These are phyloP conservation scores for Symbiodinium pilosum DNA, from an alignment of 73 alveolate species.

Conservation along the genomic window DNA sequence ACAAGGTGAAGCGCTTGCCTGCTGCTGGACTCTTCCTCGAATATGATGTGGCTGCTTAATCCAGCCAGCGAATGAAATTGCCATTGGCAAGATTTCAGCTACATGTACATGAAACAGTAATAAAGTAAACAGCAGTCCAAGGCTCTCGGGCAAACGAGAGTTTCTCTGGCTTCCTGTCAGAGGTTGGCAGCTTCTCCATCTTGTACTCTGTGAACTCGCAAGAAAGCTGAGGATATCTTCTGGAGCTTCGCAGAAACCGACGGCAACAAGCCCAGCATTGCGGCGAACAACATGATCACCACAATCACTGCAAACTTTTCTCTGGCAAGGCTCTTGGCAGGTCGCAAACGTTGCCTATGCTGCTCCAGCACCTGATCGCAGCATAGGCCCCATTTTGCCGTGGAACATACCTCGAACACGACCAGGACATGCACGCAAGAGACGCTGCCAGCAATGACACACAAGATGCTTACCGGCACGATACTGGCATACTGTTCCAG, in stretches of 20 bases:
- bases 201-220: slow-evolving; percentile 18
- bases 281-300: background rate
- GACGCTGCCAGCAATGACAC: background rate
- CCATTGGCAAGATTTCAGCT: too few relatives aligned
- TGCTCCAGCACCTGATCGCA: slow-evolving; percentile 27
- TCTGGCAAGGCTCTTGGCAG: background rate
- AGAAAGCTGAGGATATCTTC: slow-evolving; percentile 3
- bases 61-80: too few relatives aligned
- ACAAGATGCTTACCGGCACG: background rate
- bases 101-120: too few relatives aligned
- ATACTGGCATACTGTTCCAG: background rate
- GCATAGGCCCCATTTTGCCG: slow-evolving; percentile 15
- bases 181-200: background rate
- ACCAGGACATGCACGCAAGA: background rate
- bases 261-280: background rate
- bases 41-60: too few relatives aligned
- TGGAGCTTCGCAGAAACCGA: background rate
- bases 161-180: background rate
- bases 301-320: background rate
- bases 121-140: too few relatives aligned
- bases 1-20: too few relatives aligned
- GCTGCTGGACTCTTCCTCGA: too few relatives aligned
- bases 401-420: background rate
- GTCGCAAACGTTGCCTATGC: background rate
- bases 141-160: background rate